Conservation (phyloP, 139 green algal species). For the Closterium sp. region DNA sequence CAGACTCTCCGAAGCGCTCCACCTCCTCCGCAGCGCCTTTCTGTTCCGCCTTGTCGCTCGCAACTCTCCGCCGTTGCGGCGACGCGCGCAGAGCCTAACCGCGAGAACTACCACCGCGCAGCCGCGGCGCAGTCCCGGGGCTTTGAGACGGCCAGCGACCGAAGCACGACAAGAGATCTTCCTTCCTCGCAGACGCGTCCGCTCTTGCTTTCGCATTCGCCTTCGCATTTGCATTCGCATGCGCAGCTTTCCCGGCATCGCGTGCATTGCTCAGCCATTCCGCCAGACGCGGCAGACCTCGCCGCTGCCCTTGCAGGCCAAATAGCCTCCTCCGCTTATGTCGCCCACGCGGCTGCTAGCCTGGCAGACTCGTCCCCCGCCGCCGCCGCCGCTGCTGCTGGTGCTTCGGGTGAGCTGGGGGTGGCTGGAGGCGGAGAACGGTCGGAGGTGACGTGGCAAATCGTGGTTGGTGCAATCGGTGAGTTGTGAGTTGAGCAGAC, state of each 20-base stretch:
- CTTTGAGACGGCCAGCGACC: not conserved
- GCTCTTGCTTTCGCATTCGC: too few relatives aligned
- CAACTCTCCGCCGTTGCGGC: too few relatives aligned
- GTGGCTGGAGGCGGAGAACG: not conserved
- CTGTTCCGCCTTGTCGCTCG: not conserved
- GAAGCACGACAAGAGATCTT: not conserved
- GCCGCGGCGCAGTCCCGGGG: not conserved
- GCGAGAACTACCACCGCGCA: not conserved
- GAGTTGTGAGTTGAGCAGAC: not conserved
- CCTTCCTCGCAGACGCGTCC: not conserved
- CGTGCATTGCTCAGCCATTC: not conserved
- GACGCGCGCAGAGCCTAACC: too few relatives aligned
- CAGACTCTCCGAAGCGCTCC: not conserved
- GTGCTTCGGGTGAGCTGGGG: not conserved
- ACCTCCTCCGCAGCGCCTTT: not conserved
- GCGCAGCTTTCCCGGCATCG: not conserved
- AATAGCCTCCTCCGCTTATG: not conserved
- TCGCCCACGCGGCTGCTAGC: not conserved
- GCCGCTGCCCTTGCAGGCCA: not conserved
- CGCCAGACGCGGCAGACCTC: not conserved
- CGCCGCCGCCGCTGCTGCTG: not conserved
- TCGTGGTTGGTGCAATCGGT: slow-evolving; percentile 27
- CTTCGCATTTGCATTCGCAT: not conserved
- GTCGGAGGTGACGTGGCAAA: slow-evolving; percentile 24
- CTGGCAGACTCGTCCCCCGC: not conserved